Base-by-base conservation (phyloP, 2,329 filamentous ascomycete species). In the Xylariaceae sp. region DNA sequence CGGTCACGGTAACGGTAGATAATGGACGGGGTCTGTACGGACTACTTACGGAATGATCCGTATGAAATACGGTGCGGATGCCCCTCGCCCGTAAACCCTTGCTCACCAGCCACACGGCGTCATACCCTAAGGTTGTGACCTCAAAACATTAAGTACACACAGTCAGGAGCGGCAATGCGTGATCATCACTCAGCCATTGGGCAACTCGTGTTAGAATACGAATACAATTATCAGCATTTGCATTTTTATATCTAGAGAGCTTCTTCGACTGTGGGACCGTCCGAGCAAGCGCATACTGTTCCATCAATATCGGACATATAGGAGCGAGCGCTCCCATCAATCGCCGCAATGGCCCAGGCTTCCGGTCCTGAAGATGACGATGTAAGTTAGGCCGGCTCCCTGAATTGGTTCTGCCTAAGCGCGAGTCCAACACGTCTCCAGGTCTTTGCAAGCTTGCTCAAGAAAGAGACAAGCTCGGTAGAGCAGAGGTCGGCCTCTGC, bases 401-500 rank as follows among this genome's bases (percentile, higher is more conserved):
- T 9, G 8, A 6, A 48, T 7, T 34, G 6, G n/a, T 9, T 9
- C 8, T 52, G 31, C 41, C 31, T 37, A 5, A 3, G 29, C 31
- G 37, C 51, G 49, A 39, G 56, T 39, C 26, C 8, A 32, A 42
- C 8, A 48, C 43, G 9, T 34, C 19, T 41, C 31, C 42, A 70
- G 68, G 66, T 58, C 62, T 69, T 69, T 59, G 61, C 68, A 53
- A 58, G 61, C 51, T 52, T 68, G 48, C 61, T 69, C 32, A 65
- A 63, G 53, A 63, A 60, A 51, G 68, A 69, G 51, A 58, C 60
- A 12, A 61, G 60, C 19, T 64, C 64, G 3, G 50, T 69, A 56
- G 63, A 69, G 52, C 62, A 68, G 46, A 64, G 62, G 51, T 59
- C 62, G n/a, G 58, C 56, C 9, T 52, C 60, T 12, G 65, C 62